A percentile compares a stretch with the other conserved stretches of the same genome.
phyloP scores from a whole-genome alignment of 208 protist genomes.

The Phytomonas sp. region DNA sequence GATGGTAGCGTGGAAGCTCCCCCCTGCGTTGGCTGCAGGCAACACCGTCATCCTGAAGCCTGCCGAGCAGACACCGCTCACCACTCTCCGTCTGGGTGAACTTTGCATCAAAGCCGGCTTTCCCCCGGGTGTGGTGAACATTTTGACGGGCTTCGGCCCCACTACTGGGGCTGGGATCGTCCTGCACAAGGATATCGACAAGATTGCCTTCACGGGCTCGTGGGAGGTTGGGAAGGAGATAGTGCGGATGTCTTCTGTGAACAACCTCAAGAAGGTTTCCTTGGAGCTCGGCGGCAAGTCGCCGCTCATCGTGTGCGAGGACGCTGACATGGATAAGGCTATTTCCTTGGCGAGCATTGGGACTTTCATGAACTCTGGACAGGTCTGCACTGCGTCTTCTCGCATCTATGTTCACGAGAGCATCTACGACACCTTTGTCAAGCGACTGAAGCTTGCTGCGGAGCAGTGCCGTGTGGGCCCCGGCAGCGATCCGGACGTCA shows the following conservation, averaged over 20 bases:
- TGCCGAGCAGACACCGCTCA: conserved; percentile 86
- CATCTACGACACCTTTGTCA: conserved; percentile 76
- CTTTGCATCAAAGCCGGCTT: conserved; percentile 74
- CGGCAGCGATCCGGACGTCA: conserved; percentile 32
- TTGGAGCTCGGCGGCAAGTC: conserved; percentile 91
- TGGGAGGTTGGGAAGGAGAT: conserved; percentile 67
- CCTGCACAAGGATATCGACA: conserved; percentile 77
- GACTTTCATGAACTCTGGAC: conserved; percentile 79
- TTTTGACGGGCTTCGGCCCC: conserved; percentile 74
- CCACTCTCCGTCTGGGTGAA: conserved; percentile 69
- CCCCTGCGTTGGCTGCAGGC: conserved; percentile 73
- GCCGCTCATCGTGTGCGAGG: conserved; percentile 76
- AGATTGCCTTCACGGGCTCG: conserved; percentile 88
- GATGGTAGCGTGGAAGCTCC: conserved; percentile 85
- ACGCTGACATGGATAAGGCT: conserved; percentile 72
- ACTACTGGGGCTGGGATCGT: conserved; percentile 58
- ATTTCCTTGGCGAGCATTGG: conserved; percentile 41
- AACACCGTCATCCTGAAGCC: conserved; percentile 87
- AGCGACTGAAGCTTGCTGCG: conserved; percentile 32
- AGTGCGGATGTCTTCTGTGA: conserved; percentile 42
- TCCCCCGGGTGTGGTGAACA: conserved; percentile 82
- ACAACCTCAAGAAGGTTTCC: conserved; percentile 74
- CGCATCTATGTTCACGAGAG: conserved; percentile 78
- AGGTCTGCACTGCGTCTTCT: conserved; percentile 81
- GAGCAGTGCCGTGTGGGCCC: conserved; percentile 48